Percentiles rank a stretch among this genome's conserved stretches.
Evolutionary conservation across 2,329 filamentous ascomycete species (phyloP).

Genomic region (Decorospora gaudefroyi): DNA sequence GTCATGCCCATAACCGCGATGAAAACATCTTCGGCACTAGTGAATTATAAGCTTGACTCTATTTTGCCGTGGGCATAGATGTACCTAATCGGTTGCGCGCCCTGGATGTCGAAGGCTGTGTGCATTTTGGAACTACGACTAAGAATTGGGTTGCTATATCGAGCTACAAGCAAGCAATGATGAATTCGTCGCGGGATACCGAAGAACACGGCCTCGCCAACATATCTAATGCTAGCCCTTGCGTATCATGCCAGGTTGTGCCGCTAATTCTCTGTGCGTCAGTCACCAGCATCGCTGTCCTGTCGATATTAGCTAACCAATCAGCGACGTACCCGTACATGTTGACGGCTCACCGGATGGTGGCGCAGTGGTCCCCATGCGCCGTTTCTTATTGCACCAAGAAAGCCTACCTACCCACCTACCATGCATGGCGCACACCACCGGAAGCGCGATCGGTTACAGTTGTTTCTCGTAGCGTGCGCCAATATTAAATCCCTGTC

Average conservation of each 20-base stretch:
- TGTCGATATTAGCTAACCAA: not conserved
- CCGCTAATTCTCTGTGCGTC: not conserved
- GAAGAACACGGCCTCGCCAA: too few species aligned
- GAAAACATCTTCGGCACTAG: conserved; percentile 14
- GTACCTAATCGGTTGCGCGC: conserved; percentile 4
- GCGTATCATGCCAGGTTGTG: too few species aligned
- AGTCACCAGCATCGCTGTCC: not conserved
- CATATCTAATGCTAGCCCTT: too few species aligned
- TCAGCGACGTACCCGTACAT: conserved; percentile 44
- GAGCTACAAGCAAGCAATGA: too few species aligned
- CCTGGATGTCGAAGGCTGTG: not conserved
- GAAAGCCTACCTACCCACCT: not conserved
- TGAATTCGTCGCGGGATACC: too few species aligned
- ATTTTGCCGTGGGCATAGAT: not conserved
- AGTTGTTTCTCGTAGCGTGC: too few species aligned
- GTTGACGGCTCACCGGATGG: conserved; percentile 16
- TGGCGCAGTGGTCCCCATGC: not conserved
- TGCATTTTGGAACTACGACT: not conserved
- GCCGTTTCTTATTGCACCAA: not conserved
- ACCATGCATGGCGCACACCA: not conserved
- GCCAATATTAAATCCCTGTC: not conserved
- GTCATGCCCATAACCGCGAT: conserved; percentile 51
- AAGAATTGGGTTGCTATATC: not conserved
- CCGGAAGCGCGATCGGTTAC: too few species aligned
- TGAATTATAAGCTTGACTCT: not conserved